Percentiles rank a stretch among this genome's conserved stretches.
These are phyloP conservation scores for Chaetomidium leptoderma DNA, from an alignment of 495 filamentous ascomycete genomes.

Conservation along the genomic window DNA sequence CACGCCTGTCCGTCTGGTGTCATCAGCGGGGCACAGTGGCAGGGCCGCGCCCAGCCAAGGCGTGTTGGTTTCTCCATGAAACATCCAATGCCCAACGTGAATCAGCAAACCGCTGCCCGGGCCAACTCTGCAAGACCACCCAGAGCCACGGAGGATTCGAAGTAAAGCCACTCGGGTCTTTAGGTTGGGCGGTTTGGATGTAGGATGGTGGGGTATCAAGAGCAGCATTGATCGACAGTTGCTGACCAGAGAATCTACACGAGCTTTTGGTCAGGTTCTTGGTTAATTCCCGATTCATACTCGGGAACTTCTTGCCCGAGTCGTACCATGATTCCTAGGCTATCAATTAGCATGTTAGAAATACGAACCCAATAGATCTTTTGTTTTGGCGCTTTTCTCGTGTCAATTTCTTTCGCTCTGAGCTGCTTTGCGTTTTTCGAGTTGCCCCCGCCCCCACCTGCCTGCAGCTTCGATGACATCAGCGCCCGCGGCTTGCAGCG, in stretches of 20 bases:
- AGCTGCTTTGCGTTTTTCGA: not conserved
- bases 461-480: constrained; percentile 6
- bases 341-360: too few relatives aligned
- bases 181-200: too few relatives aligned
- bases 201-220: not conserved
- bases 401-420: not conserved
- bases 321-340: too few relatives aligned
- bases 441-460: constrained; percentile 1
- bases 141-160: not conserved
- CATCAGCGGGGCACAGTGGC: constrained; percentile 8
- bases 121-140: not conserved
- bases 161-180: too few relatives aligned
- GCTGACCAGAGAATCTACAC: too few relatives aligned
- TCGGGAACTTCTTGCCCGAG: too few relatives aligned
- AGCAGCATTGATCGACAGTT: too few relatives aligned
- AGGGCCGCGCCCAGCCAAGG: not conserved
- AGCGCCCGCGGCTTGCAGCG: not conserved
- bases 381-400: not conserved
- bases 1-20: constrained; percentile 1
- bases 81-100: too few relatives aligned
- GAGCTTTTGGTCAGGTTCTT: too few relatives aligned
- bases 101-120: constrained; percentile 1
- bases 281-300: not conserved
- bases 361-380: not conserved
- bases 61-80: constrained; percentile 17